Base-by-base conservation (phyloP, 2,329 filamentous ascomycete species). In the Pseudogymnoascus sp. region DNA sequence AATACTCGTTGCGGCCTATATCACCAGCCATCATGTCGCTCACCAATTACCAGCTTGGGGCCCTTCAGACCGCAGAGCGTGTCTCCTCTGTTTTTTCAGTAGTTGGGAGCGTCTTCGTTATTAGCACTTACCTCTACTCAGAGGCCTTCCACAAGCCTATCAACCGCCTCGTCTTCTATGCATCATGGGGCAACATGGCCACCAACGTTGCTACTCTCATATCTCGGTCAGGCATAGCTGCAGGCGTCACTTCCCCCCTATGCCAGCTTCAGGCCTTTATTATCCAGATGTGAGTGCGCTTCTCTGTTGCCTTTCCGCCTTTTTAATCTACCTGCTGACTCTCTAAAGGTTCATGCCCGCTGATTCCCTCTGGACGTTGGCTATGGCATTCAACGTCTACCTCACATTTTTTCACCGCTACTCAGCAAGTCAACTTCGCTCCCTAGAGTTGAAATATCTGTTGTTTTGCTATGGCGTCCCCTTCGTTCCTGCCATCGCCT, bases 191-290 rank as follows among this genome's bases (percentile, higher is more conserved):
- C 5, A 87, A 87, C 67, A 73, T 87, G n/a, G 72, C 84, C 63
- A 77, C 80, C 28, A 86, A 84, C 71, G 76, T 83, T 37, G 84
- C 80, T 0, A 84, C 83, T 5, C 71, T 86, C 4, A 82, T 86
- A 43, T 81, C 81, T 72, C 78, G 23, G 76, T 76, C 77, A 2
- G 81, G 79, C 1, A 52, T 71, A 9, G 25, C 41, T 2, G 25
- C 65, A 58, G 28, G 40, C 61, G 55, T 64, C 28, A 65, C 68
- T 60, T 63, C 66, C 3, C 65, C 66, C 12, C 37, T 71, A 8
- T 88, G 90, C 70, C 87, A 91, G 71, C 83, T 91, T 28, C 91
- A 96, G 70, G 89, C 79, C 0, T 89, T 93, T 66, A 74, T 96
- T n/a, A 88, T 96, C 64, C 90, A 96, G 72, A 90, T 90, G 91